Evolutionary conservation across 2,329 filamentous ascomycete genomes (phyloP).

Genomic region (Xylariaceae sp.): DNA sequence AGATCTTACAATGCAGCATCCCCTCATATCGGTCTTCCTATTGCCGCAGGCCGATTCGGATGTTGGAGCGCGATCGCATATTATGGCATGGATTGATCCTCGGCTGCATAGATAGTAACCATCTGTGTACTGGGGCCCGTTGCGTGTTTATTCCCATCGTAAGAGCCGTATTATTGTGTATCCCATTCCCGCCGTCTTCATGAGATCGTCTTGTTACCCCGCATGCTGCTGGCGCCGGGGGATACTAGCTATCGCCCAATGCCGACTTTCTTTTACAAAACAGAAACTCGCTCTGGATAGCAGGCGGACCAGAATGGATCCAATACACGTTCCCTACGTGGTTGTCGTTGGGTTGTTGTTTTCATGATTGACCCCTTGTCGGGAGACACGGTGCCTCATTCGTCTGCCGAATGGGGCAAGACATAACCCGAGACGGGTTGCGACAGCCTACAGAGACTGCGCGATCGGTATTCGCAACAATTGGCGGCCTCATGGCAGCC

Average conservation of each 20-base stretch:
- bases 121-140: slow-evolving; percentile 9
- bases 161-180: slow-evolving; percentile 4
- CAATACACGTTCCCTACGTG: slow-evolving; percentile 13
- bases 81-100: slow-evolving; percentile 11
- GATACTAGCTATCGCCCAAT: slow-evolving; percentile 2
- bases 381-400: neutral
- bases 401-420: slow-evolving; percentile 11
- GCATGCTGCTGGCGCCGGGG: neutral
- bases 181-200: neutral
- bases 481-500: slow-evolving; percentile 1
- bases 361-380: slow-evolving; percentile 5
- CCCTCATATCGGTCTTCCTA: slow-evolving; percentile 13
- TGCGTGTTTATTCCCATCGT: neutral
- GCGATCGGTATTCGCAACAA: slow-evolving; percentile 6
- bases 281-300: neutral
- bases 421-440: slow-evolving; percentile 10
- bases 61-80: slow-evolving; percentile 14
- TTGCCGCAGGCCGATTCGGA: slow-evolving; percentile 14
- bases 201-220: slow-evolving; percentile 4
- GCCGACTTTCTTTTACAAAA: neutral
- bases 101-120: slow-evolving; percentile 9
- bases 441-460: slow-evolving; percentile 6
- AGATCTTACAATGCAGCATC: slow-evolving; percentile 22
- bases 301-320: neutral
- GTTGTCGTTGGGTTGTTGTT: slow-evolving; percentile 4